Conservation (phyloP, 768 basidiomycete species). For the Mrakia hoshinonis region DNA sequence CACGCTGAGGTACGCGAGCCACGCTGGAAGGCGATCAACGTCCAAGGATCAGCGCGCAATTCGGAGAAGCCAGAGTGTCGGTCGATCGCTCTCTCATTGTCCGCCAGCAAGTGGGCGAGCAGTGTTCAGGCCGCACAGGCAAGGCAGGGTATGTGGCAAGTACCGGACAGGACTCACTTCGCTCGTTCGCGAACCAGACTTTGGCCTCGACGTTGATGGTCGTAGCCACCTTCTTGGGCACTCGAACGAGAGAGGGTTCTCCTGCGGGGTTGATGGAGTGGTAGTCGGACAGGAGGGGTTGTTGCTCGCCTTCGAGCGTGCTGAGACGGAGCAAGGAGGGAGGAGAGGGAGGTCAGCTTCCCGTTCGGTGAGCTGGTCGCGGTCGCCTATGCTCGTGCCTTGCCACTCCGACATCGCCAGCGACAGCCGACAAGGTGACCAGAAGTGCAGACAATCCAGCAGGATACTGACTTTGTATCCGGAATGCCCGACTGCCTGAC, state of each 20-base stretch:
- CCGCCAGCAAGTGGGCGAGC: too few relatives aligned
- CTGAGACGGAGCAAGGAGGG: neutral
- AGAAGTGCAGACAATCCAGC: neutral
- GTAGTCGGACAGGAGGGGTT: conserved; percentile 28
- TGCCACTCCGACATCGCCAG: neutral
- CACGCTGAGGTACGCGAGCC: conserved; percentile 85
- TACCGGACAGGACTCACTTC: conserved; percentile 51
- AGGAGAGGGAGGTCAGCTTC: neutral
- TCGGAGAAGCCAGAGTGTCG: too few relatives aligned
- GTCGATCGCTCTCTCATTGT: too few relatives aligned
- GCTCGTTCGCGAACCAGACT: conserved; percentile 95
- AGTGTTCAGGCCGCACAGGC: neutral
- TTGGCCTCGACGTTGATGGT: conserved; percentile 78
- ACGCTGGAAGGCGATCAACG: conserved; percentile 45
- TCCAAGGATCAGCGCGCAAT: neutral
- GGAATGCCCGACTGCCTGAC: conserved; percentile 8
- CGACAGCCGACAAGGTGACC: too few relatives aligned
- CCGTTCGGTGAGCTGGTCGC: neutral
- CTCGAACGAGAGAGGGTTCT: conserved; percentile 45
- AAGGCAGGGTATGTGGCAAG: neutral
- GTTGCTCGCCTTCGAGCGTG: conserved; percentile 19
- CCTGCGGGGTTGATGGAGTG: conserved; percentile 3
- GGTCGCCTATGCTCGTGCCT: neutral
- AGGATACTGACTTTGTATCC: conserved; percentile 7
- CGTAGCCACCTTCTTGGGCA: conserved; percentile 67